Evolutionary conservation across 805 yeast genomes (phyloP).

Genomic region (Nakazawaea ishiwadae): DNA sequence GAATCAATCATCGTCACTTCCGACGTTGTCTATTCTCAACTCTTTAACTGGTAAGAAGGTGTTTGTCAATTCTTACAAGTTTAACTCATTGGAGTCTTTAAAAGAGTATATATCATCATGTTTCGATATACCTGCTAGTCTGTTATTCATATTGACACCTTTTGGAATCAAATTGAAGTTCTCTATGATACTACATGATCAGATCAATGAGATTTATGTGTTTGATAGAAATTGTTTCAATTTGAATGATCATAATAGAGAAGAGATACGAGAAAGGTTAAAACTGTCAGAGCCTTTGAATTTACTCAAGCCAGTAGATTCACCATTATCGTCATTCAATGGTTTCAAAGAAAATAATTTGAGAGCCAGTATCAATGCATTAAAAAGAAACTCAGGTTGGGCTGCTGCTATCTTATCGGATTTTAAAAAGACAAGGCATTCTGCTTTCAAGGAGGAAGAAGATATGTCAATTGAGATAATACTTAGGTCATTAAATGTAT

Average conservation of each 20-base stretch:
- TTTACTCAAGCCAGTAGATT: constrained; percentile 28
- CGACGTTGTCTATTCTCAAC: constrained; percentile 27
- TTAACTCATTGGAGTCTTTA: constrained; percentile 36
- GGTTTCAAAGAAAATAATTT: constrained; percentile 28
- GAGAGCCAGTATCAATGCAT: constrained; percentile 30
- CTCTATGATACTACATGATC: constrained; percentile 41
- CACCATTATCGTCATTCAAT: constrained; percentile 24
- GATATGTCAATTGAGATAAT: constrained; percentile 34
- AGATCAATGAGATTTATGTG: constrained; percentile 51
- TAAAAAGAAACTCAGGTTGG: constrained; percentile 34
- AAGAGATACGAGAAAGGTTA: constrained; percentile 26
- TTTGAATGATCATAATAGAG: constrained; percentile 12
- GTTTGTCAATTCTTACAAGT: constrained; percentile 31
- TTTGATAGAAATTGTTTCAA: constrained; percentile 59
- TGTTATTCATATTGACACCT: constrained; percentile 53
- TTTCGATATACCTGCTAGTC: constrained; percentile 35
- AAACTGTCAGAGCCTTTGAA: constrained; percentile 21
- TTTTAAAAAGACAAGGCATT: constrained; percentile 22
- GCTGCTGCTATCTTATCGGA: constrained; percentile 31
- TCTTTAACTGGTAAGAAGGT: constrained; percentile 40
- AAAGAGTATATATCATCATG: constrained; percentile 34
- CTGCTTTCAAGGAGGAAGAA: constrained; percentile 14
- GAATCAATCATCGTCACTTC: constrained; percentile 1
- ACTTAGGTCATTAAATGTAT: constrained; percentile 43
- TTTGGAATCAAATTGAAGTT: constrained; percentile 60